Evolutionary conservation across 768 basidiomycete species (phyloP).

Genomic region (Russula ochroleuca): DNA sequence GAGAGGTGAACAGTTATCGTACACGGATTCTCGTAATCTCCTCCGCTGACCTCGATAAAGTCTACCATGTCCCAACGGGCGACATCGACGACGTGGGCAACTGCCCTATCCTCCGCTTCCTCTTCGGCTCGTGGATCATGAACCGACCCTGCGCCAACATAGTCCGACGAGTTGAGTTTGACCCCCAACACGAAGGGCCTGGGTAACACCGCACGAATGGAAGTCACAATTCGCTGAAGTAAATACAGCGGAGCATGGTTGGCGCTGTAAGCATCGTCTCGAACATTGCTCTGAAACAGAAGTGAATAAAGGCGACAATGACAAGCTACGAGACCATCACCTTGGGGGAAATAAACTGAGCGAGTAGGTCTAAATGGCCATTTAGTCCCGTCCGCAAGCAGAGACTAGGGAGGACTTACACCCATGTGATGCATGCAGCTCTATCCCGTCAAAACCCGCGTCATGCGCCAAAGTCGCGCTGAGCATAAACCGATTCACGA

Average conservation of each 20-base stretch:
- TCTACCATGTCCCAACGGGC: conserved; percentile 65
- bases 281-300: conserved; percentile 43
- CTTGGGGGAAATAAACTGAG: conserved; percentile 74
- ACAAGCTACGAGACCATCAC: conserved; percentile 35
- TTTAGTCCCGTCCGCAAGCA: neutral
- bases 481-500: conserved; percentile 58
- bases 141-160: conserved; percentile 39
- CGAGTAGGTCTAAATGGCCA: conserved; percentile 55
- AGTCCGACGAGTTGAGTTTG: conserved; percentile 81
- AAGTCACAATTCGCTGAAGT: conserved; percentile 49
- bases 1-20: conserved; percentile 21
- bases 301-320: neutral
- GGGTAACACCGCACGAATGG: conserved; percentile 53
- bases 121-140: conserved; percentile 25
- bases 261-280: conserved; percentile 58
- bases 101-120: conserved; percentile 43
- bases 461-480: conserved; percentile 61
- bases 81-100: conserved; percentile 58
- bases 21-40: conserved; percentile 80
- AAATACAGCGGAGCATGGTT: conserved; percentile 48
- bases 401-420: conserved; percentile 47
- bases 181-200: conserved; percentile 65
- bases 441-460: conserved; percentile 80
- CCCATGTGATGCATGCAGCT: conserved; percentile 83
- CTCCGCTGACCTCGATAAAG: conserved; percentile 85